phyloP scores from a whole-genome alignment of 495 filamentous ascomycete genomes.

The Aspergillus kassunensis region DNA sequence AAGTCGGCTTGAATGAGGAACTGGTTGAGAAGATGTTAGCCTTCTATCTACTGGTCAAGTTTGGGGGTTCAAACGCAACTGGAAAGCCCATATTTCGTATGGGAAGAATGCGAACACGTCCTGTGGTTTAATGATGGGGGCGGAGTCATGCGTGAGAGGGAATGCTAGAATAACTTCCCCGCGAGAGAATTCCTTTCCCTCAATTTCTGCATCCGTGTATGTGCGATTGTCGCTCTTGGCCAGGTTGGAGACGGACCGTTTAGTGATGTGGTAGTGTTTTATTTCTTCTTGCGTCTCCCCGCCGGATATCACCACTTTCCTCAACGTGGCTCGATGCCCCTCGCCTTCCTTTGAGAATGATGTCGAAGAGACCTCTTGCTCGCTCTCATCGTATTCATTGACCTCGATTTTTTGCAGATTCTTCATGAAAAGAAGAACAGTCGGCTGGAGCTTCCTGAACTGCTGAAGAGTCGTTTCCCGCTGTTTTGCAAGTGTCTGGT shows the following conservation, averaged over 20 bases:
- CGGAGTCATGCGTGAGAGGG: slow-evolving; percentile 22
- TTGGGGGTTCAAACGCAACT: no score
- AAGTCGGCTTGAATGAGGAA: slow-evolving; percentile 49
- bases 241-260: slow-evolving; percentile 14
- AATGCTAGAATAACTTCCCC: slow-evolving; percentile 35
- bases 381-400: slow-evolving; percentile 20
- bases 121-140: slow-evolving; percentile 22
- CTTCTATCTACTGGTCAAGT: no score
- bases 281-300: not conserved
- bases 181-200: no score
- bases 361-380: not conserved
- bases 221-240: slow-evolving; percentile 27
- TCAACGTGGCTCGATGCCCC: slow-evolving; percentile 2
- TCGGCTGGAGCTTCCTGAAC: slow-evolving; percentile 28
- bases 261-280: slow-evolving; percentile 24
- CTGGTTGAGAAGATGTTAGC: no score
- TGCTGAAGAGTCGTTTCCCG: slow-evolving; percentile 24
- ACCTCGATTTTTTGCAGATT: slow-evolving; percentile 30
- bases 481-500: slow-evolving; percentile 6
- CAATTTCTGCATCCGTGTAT: slow-evolving; percentile 19
- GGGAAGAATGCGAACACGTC: slow-evolving; percentile 40
- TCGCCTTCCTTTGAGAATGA: slow-evolving; percentile 6
- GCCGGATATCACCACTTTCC: not conserved
- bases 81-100: slow-evolving; percentile 30
- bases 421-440: slow-evolving; percentile 36